Conservation (phyloP, 2,329 filamentous ascomycete genomes). For the Monosporascus sp. region DNA sequence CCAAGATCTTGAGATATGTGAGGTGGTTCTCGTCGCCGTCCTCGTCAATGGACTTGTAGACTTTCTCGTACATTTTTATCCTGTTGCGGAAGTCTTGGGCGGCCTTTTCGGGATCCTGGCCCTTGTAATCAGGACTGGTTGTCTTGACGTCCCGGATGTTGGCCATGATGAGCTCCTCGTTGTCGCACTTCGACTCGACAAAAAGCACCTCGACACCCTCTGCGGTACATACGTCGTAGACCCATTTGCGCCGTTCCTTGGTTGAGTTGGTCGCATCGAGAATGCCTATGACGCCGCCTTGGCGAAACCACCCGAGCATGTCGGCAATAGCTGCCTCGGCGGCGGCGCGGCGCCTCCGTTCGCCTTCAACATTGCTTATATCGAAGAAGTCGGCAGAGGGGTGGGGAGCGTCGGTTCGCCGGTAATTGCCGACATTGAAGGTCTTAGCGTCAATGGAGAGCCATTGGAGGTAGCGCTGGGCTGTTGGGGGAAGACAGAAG, state of each 20-base stretch:
- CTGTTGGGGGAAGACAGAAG: constrained; percentile 38
- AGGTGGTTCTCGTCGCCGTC: constrained; percentile 73
- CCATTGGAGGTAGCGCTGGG: constrained; percentile 93
- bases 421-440: constrained; percentile 97
- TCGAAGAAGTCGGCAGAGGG: constrained; percentile 96
- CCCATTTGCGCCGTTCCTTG: constrained; percentile 84
- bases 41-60: constrained; percentile 88
- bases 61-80: constrained; percentile 95
- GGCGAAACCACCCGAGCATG: constrained; percentile 89
- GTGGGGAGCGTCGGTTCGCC: constrained; percentile 82
- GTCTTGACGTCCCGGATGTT: constrained; percentile 98
- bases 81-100: constrained; percentile 89
- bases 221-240: constrained; percentile 69
- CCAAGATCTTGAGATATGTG: constrained; percentile 96
- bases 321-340: constrained; percentile 88
- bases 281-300: constrained; percentile 81
- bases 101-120: constrained; percentile 87
- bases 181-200: constrained; percentile 94
- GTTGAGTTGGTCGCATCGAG: constrained; percentile 97
- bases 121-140: constrained; percentile 88
- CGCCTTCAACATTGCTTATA: constrained; percentile 80
- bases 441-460: constrained; percentile 88
- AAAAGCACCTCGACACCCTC: constrained; percentile 87
- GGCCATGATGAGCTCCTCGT: constrained; percentile 93
- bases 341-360: constrained; percentile 79